phyloP scores from a whole-genome alignment of 106 monocot genomes.

The Acorus gramineus region DNA sequence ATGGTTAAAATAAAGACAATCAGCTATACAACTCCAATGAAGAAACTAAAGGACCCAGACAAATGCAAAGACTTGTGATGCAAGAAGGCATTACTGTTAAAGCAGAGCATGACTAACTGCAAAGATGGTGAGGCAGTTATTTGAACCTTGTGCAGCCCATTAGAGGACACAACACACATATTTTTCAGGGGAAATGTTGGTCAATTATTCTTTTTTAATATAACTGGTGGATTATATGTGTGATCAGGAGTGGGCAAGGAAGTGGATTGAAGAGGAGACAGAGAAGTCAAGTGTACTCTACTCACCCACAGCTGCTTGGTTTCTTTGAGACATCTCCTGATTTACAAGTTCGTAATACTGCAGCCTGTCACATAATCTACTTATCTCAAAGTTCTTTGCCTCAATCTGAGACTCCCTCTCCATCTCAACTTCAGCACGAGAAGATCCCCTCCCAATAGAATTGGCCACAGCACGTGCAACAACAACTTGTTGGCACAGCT shows the following conservation, averaged over 20 bases:
- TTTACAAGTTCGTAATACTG: conserved; percentile 74
- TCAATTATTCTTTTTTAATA: too few relatives aligned
- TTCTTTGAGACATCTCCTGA: conserved; percentile 70
- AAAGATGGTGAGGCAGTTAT: too few relatives aligned
- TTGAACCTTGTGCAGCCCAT: too few relatives aligned
- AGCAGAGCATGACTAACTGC: too few relatives aligned
- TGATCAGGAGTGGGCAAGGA: too few relatives aligned
- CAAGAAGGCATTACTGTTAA: too few relatives aligned
- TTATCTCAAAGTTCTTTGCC: conserved; percentile 63
- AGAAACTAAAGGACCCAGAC: too few relatives aligned
- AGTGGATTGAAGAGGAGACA: not conserved
- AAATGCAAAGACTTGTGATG: too few relatives aligned
- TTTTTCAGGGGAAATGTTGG: too few relatives aligned
- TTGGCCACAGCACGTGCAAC: conserved; percentile 33
- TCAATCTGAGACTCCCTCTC: conserved; percentile 42
- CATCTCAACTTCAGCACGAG: conserved; percentile 42
- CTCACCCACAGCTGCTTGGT: conserved; percentile 75
- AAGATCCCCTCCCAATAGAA: conserved; percentile 34
- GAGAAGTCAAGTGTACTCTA: not conserved
- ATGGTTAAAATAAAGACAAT: not conserved
- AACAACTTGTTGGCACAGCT: conserved; percentile 40
- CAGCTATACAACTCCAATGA: not conserved
- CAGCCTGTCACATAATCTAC: conserved; percentile 48
- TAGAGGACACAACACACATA: too few relatives aligned
- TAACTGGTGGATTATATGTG: too few relatives aligned